Evolutionary conservation across 768 basidiomycete species (phyloP), one percentile per base, ranked within the genome.

Genomic region (Boletus sp.): DNA sequence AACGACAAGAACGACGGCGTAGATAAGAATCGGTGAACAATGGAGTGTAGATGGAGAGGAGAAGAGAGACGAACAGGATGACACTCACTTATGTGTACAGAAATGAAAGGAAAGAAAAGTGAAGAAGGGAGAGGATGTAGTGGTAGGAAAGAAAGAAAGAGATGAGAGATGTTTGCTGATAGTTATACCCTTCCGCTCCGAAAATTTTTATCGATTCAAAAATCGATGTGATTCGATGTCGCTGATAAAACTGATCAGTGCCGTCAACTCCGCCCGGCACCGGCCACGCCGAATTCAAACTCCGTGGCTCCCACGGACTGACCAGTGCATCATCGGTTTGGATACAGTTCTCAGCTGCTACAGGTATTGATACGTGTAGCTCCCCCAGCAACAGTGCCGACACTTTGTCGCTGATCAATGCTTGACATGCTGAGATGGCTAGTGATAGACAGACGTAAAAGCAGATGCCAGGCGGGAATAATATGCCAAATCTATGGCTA

Each of bases 201-300:
- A 80, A 80, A 80, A 72, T 74, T 80, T 84, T 83, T 78, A 83
- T 83, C 81, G 77, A 80, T 81, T 65, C 74, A 73, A 79, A 79
- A 75, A 82, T 83, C 81, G 77, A 80, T 82, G 72, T 78, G 77
- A 81, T 77, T 66, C 63, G 65, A 66, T 67, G 57, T 48, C 72
- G 74, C 74, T 78, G 67, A 69, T 68, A 76, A 76, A 76, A 76
- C 69, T 79, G 78, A 78, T 74, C 25, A 25, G 70, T 68, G 60
- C 61, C 60, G 70, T 66, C 75, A 75, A 79, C 78, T 76, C 73
- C 66, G 72, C 60, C 61, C 72, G 68, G 73, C 67, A 59, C 63
- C 56, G 50, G 53, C 42, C 50, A 57, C 25, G 30, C 47, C 46
- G 33, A 55, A 53, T 71, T 57, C 2, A 21, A 54, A 54, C 57